These are phyloP conservation scores for Cymbopogon flexuosus DNA, from an alignment of 202 grass and related monocot genomes.

Conservation along the genomic window DNA sequence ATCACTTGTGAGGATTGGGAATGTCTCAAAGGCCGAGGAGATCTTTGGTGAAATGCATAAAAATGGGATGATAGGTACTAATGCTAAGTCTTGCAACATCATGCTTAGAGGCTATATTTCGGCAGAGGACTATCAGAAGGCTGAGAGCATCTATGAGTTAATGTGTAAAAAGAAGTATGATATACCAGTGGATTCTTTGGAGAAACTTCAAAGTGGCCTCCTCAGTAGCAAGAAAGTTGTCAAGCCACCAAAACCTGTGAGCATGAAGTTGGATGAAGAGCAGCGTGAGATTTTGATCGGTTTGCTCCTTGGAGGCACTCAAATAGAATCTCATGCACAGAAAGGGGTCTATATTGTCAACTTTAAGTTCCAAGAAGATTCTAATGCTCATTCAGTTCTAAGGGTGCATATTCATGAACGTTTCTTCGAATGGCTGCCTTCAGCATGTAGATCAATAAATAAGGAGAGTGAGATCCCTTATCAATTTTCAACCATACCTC, in stretches of 20 bases:
- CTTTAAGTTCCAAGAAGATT: conserved; percentile 70
- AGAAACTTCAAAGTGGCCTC: conserved; percentile 69
- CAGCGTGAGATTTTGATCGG: conserved; percentile 96
- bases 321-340: conserved; percentile 57
- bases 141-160: conserved; percentile 73
- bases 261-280: conserved; percentile 68
- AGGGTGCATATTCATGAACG: conserved; percentile 74
- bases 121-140: conserved; percentile 59
- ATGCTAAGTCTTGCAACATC: conserved; percentile 68
- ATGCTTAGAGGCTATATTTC: conserved; percentile 79
- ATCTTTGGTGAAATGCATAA: conserved; percentile 81
- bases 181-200: conserved; percentile 47
- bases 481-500: conserved; percentile 69
- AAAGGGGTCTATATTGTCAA: conserved; percentile 50
- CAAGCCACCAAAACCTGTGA: conserved; percentile 53
- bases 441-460: conserved; percentile 53
- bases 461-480: conserved; percentile 59
- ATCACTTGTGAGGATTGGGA: conserved; percentile 60
- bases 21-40: conserved; percentile 60
- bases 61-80: conserved; percentile 73
- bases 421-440: conserved; percentile 82
- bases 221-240: conserved; percentile 59
- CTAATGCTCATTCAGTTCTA: conserved; percentile 59
- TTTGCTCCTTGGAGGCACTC: conserved; percentile 76
- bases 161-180: conserved; percentile 92